These are phyloP conservation scores for Epichloe sibirici DNA, from an alignment of 2,329 filamentous ascomycete genomes.

Conservation along the genomic window DNA sequence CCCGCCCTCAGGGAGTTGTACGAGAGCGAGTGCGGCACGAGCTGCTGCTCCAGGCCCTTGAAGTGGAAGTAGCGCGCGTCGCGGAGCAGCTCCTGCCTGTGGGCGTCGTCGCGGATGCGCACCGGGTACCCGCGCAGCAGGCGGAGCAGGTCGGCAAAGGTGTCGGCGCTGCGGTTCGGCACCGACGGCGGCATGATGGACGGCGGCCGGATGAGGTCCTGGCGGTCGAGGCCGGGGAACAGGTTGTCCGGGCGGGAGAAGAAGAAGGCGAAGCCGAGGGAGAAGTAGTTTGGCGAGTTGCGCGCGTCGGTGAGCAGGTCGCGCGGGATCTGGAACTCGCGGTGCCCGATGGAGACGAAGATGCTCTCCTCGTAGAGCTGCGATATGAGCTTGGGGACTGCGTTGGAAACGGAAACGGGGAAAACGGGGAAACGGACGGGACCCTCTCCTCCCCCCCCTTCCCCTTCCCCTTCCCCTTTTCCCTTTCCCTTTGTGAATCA, in stretches of 20 bases:
- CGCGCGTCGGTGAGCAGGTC: constrained; percentile 77
- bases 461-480: not conserved
- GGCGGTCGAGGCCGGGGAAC: constrained; percentile 74
- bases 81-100: constrained; percentile 64
- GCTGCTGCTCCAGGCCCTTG: constrained; percentile 76
- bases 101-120: constrained; percentile 60
- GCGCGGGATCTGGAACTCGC: constrained; percentile 79
- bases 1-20: constrained; percentile 53
- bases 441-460: not conserved
- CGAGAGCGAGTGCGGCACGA: constrained; percentile 65
- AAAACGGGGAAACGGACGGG: not conserved
- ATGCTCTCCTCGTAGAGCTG: constrained; percentile 87
- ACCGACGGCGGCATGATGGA: constrained; percentile 75
- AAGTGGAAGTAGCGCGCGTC: constrained; percentile 92
- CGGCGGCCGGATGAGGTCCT: constrained; percentile 71
- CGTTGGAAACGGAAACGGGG: not conserved
- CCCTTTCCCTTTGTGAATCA: not conserved
- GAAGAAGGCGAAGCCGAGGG: constrained; percentile 78
- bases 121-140: constrained; percentile 75
- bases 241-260: constrained; percentile 69
- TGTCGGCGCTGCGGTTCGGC: constrained; percentile 68
- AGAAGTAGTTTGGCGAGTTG: constrained; percentile 93
- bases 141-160: constrained; percentile 71
- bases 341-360: constrained; percentile 80
- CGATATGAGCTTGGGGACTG: constrained; percentile 78